These are phyloP conservation scores for Ogataea sp. DNA, from an alignment of 805 yeast genomes.

Conservation along the genomic window DNA sequence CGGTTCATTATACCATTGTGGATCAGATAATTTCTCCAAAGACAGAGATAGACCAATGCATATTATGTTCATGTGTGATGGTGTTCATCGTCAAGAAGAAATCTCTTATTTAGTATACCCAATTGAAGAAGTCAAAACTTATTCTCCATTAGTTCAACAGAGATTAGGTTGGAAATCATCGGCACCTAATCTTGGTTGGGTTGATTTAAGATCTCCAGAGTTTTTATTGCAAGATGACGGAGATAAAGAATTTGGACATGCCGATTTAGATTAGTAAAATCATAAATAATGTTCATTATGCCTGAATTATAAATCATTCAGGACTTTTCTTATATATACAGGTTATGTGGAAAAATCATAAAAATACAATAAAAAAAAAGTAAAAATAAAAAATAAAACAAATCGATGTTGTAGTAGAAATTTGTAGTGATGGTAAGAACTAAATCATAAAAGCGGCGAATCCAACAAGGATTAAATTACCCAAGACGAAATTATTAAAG, in stretches of 20 bases:
- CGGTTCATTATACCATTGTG: slow-evolving; percentile 20
- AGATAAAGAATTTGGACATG: slow-evolving; percentile 5
- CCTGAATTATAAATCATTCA: too few species aligned
- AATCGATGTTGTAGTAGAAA: too few species aligned
- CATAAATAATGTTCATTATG: not conserved
- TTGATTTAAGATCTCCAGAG: slow-evolving; percentile 8
- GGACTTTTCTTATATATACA: too few species aligned
- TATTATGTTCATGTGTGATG: slow-evolving; percentile 16
- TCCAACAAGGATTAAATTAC: slow-evolving; percentile 29
- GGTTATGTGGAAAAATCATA: too few species aligned
- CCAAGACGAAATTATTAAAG: slow-evolving; percentile 30
- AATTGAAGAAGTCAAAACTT: slow-evolving; percentile 9
- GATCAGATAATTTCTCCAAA: slow-evolving; percentile 15
- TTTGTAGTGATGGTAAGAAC: too few species aligned
- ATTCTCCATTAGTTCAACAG: slow-evolving; percentile 5
- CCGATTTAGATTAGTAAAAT: slow-evolving; percentile 8
- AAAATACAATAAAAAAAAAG: not conserved
- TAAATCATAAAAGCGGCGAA: slow-evolving; percentile 28
- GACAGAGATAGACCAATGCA: slow-evolving; percentile 16
- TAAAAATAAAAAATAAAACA: not conserved
- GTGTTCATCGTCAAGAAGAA: slow-evolving; percentile 21
- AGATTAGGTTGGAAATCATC: slow-evolving; percentile 8
- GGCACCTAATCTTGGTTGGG: slow-evolving; percentile 12
- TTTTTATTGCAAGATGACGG: slow-evolving; percentile 2
- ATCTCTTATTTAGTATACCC: slow-evolving; percentile 8